Evolutionary conservation across 768 basidiomycete genomes (phyloP).

Genomic region (Xerocomellus intermedius): DNA sequence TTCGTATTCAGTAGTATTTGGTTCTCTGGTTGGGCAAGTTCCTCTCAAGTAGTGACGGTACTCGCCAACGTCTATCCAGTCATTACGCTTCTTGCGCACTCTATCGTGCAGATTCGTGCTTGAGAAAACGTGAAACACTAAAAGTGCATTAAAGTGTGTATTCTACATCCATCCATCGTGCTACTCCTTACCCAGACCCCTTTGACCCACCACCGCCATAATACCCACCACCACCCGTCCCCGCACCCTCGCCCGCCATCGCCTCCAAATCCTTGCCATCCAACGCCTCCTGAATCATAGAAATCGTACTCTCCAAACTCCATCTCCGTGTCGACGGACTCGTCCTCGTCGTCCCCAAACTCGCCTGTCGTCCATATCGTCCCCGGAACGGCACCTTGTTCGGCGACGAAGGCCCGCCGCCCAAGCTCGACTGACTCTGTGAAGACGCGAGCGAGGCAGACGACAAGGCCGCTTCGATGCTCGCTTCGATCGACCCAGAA

Average conservation of each 20-base stretch:
- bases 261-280: conserved; percentile 61
- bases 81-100: no score
- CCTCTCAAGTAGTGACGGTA: no score
- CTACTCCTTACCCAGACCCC: no score
- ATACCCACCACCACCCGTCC: no score
- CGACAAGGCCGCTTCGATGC: conserved; percentile 34
- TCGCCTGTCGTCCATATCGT: conserved; percentile 49
- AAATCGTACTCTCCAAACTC: conserved; percentile 93
- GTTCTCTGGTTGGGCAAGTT: no score
- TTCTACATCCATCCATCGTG: no score
- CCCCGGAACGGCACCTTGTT: conserved; percentile 56
- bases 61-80: no score
- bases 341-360: conserved; percentile 88
- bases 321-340: conserved; percentile 90
- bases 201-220: no score
- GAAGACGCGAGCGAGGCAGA: conserved; percentile 26
- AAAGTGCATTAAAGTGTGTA: no score
- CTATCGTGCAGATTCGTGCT: no score
- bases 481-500: conserved; percentile 43
- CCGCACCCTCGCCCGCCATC: neutral
- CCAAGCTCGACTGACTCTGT: conserved; percentile 19
- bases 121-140: no score
- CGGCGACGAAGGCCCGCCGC: conserved; percentile 37
- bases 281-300: conserved; percentile 89
- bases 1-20: no score